Base-by-base conservation (phyloP, 2,329 filamentous ascomycete species). In the Fusarium coicis region DNA sequence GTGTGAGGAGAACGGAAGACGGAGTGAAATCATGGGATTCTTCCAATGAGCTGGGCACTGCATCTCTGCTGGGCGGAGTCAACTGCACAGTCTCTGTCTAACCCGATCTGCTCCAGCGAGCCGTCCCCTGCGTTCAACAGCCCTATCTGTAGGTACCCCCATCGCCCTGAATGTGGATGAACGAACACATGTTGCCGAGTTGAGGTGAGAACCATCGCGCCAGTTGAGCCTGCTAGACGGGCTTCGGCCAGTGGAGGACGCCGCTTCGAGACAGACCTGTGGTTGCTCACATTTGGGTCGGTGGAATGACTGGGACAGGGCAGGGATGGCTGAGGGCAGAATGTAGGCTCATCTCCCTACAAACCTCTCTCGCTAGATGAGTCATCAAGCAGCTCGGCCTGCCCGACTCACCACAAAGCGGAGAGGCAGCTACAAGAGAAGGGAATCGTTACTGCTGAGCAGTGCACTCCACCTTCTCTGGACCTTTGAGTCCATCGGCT, bases 51-150 rank as follows among this genome's bases (percentile, higher is more conserved):
- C 78, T 79, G 76, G 75, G 75, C 74, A 63, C 59, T 71, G 70
- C 57, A 60, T 59, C 60, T 76, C 76, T 82, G 83, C 82, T 74
- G 81, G 56, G 78, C 80, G 79, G 80, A 68, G 71, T 73, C 66
- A 69, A 76, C 62, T 70, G 76, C 72, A 53, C 63, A 66, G 72
- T 61, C 75, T 76, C 70, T 74, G 63, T 70, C 74, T 77, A 59
- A 67, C 62, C 71, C 76, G 68, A 75, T 59, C 64, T 63, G 71
- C 69, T 70, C 63, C 70, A 52, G 60, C 66, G 36, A 58, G 43
- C 19, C 46, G 60, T 61, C 66, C 60, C 52, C 54, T 19, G 46
- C 23, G 42, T 28, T 28, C 21, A 67, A 65, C 52, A 67, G 18
- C 44, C 55, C 46, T 39, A 36, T 50, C 58, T 55, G 53, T 44